phyloP scores from a whole-genome alignment of 768 basidiomycete genomes.

The Amanita muscaria region DNA sequence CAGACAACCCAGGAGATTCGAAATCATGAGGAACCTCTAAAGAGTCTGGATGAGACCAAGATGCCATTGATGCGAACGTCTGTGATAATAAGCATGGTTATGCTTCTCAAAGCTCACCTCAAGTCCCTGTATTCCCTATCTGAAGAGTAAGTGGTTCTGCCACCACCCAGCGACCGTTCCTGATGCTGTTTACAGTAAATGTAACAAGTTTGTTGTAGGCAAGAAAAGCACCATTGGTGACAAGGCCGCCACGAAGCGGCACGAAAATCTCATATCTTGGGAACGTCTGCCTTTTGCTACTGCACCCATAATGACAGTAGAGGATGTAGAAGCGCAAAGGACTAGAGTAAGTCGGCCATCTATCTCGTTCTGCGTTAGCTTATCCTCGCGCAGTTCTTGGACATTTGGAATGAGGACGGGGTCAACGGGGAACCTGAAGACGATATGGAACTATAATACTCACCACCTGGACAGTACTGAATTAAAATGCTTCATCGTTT shows the following conservation, averaged over 20 bases:
- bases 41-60: slow-evolving; percentile 2
- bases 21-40: neutral
- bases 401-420: slow-evolving; percentile 79
- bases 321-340: slow-evolving; percentile 57
- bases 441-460: slow-evolving; percentile 21
- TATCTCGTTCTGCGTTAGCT: neutral
- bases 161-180: neutral
- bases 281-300: slow-evolving; percentile 63
- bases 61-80: slow-evolving; percentile 52
- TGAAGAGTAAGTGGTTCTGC: slow-evolving; percentile 65
- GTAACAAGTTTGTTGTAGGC: slow-evolving; percentile 73
- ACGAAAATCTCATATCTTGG: slow-evolving; percentile 61
- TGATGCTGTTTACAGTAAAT: slow-evolving; percentile 54
- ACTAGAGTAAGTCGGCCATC: slow-evolving; percentile 40
- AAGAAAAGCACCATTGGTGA: slow-evolving; percentile 92
- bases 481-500: no score
- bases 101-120: slow-evolving; percentile 81
- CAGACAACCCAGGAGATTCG: neutral
- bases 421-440: slow-evolving; percentile 58
- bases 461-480: neutral
- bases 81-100: slow-evolving; percentile 72
- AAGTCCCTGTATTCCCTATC: slow-evolving; percentile 77
- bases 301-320: slow-evolving; percentile 46
- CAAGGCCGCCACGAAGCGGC: slow-evolving; percentile 57
- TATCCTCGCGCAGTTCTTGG: slow-evolving; percentile 44